Conservation (phyloP, 768 basidiomycete genomes). For the Podaxis mareebaensis region DNA sequence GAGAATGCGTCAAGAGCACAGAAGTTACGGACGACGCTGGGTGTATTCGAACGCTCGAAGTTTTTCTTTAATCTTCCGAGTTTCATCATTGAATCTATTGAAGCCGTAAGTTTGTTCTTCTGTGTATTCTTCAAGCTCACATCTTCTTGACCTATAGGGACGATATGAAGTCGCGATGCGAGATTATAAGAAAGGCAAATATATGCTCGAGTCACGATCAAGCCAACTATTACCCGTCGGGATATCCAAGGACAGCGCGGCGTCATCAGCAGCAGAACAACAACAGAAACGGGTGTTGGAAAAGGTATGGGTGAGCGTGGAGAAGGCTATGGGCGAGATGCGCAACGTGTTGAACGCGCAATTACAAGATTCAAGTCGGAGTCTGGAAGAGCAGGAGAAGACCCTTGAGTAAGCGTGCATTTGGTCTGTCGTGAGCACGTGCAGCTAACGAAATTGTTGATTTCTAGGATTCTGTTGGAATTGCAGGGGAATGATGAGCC, state of each 20-base stretch:
- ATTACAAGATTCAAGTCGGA: conserved; percentile 75
- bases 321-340: conserved; percentile 95
- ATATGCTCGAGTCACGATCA: conserved; percentile 86
- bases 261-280: conserved; percentile 51
- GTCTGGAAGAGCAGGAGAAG: conserved; percentile 93
- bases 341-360: conserved; percentile 72
- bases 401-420: conserved; percentile 78
- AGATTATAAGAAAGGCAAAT: conserved; percentile 97
- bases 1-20: conserved; percentile 95
- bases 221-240: conserved; percentile 78
- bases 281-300: conserved; percentile 93
- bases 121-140: neutral
- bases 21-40: conserved; percentile 87
- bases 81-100: conserved; percentile 83
- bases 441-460: neutral
- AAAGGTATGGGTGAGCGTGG: conserved; percentile 94
- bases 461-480: conserved; percentile 79
- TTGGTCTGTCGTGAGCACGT: neutral
- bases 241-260: conserved; percentile 55
- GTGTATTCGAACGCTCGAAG: conserved; percentile 94
- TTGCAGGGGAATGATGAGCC: conserved; percentile 87
- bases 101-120: conserved; percentile 61
- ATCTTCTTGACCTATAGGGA: conserved; percentile 51
- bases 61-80: conserved; percentile 99
- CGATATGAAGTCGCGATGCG: conserved; percentile 92